These are phyloP conservation scores for Ettlia oleoabundans DNA, from an alignment of 139 green algal genomes.

Conservation along the genomic window DNA sequence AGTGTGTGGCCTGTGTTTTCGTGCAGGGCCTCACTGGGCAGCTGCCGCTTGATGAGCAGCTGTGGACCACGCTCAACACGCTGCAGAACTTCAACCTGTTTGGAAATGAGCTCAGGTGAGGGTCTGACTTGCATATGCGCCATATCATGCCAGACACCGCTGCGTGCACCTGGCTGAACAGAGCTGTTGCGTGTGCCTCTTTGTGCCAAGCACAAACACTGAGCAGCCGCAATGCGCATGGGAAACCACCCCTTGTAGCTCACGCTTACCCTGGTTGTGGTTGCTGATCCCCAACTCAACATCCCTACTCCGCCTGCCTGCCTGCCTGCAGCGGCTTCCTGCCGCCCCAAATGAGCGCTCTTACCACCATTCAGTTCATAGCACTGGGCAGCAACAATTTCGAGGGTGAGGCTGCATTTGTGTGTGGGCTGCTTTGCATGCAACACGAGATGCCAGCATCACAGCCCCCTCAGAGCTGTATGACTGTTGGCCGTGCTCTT, in stretches of 20 bases:
- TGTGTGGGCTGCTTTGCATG: too few species aligned
- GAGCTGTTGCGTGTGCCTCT: neutral
- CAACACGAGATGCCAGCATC: too few species aligned
- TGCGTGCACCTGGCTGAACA: neutral
- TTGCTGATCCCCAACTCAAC: too few species aligned
- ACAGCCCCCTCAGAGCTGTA: too few species aligned
- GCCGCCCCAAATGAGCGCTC: slow-evolving; percentile 37
- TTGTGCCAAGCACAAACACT: too few species aligned
- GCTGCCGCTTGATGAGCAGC: slow-evolving; percentile 38
- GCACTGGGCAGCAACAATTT: slow-evolving; percentile 43
- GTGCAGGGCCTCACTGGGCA: slow-evolving; percentile 16
- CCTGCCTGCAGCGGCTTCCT: slow-evolving; percentile 44
- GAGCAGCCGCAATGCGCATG: too few species aligned
- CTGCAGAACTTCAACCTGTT: slow-evolving; percentile 35
- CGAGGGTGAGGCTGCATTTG: slow-evolving; percentile 13
- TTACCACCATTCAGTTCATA: slow-evolving; percentile 38
- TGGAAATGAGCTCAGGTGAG: neutral
- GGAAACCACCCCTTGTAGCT: neutral
- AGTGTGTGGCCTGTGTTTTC: neutral
- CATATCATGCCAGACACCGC: neutral
- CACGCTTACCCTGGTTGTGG: neutral
- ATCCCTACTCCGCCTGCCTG: too few species aligned
- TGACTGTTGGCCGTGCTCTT: neutral
- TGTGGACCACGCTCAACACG: slow-evolving; percentile 40
- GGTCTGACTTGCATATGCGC: neutral